Percentiles rank a stretch among this genome's conserved stretches.
Evolutionary conservation across 1,284 basidiomycete genomes (phyloP).

Genomic region (Megacollybia platyphylla): DNA sequence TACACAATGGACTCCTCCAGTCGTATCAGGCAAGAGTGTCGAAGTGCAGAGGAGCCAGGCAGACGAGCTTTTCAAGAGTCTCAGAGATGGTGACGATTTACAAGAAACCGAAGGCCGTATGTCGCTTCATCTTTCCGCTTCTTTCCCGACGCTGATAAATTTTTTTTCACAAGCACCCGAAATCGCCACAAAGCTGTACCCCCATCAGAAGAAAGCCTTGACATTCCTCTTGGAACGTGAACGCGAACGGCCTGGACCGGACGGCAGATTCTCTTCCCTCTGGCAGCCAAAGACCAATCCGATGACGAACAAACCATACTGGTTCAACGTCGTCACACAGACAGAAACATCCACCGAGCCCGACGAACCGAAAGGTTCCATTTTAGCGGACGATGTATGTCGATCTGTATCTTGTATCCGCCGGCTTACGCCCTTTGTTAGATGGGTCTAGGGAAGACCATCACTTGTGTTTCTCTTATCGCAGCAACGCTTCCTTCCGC

Average conservation of each 20-base stretch:
- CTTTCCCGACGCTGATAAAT: slow-evolving; percentile 7
- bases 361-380: slow-evolving; percentile 75
- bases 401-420: slow-evolving; percentile 7
- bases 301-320: slow-evolving; percentile 33
- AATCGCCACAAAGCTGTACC: slow-evolving; percentile 84
- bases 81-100: slow-evolving; percentile 81
- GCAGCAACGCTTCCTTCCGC: slow-evolving; percentile 76
- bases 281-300: slow-evolving; percentile 60
- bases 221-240: slow-evolving; percentile 96
- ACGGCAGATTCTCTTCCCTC: slow-evolving; percentile 55
- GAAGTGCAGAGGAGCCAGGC: slow-evolving; percentile 91
- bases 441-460: slow-evolving; percentile 99
- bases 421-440: slow-evolving; percentile 18
- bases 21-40: slow-evolving; percentile 65
- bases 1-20: slow-evolving; percentile 45
- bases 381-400: slow-evolving; percentile 88
- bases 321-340: slow-evolving; percentile 83
- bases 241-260: slow-evolving; percentile 43
- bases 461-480: slow-evolving; percentile 86
- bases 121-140: slow-evolving; percentile 14
- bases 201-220: slow-evolving; percentile 96
- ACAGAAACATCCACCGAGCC: slow-evolving; percentile 60
- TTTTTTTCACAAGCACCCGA: slow-evolving; percentile 42
- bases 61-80: slow-evolving; percentile 83
- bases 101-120: slow-evolving; percentile 74